Evolutionary conservation across 1,284 basidiomycete genomes (phyloP), one percentile per base, ranked within the genome.

Genomic region (Rhodotorula sp.): DNA sequence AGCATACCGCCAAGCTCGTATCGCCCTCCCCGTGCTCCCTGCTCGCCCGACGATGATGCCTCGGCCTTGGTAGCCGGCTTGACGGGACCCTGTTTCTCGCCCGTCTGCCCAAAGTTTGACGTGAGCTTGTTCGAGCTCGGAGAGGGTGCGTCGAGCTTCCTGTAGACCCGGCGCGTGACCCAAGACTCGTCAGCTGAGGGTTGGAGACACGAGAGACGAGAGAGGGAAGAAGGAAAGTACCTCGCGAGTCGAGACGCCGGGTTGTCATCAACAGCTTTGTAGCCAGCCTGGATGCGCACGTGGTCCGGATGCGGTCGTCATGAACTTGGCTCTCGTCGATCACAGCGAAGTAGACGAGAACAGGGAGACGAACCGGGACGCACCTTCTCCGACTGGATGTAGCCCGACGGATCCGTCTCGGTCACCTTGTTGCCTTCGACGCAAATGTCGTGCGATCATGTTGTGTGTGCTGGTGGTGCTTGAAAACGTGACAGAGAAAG

Each of bases 381-480:
- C 47, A 61, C 67, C 48, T 68, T 68, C 8, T 30, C 51, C 27
- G 53, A 22, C 34, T 64, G 11, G 34, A 64, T 54, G 59, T 64
- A 48, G 27, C 62, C 62, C 27, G 52, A 29, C n/a, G 44, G 53
- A 36, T 68, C 67, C 19, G 24, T 20, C 59, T 68, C 67, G 59
- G 64, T 34, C 4, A 64, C 62, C 39, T 64, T 60, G 39, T 64
- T 54, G 11, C 62, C 67, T 54, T 68, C 62, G 51, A 68, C 62
- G 17, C 29, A 39, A 29, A 64, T 58, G n/a, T 68, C 47, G 48
- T 64, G 62, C 5, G 59, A 22, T 62, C 64, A 64, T 17, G 15
- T 36, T 46, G 7, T 7, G 56, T 19, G 6, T 46, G n/a, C n/a
- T 13, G 2, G 44, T 27, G 24, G n/a, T 24, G 3, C 32, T 8